Evolutionary conservation across 768 basidiomycete genomes (phyloP), one percentile per base, ranked within the genome.

Genomic region (Boletus fagicola): DNA sequence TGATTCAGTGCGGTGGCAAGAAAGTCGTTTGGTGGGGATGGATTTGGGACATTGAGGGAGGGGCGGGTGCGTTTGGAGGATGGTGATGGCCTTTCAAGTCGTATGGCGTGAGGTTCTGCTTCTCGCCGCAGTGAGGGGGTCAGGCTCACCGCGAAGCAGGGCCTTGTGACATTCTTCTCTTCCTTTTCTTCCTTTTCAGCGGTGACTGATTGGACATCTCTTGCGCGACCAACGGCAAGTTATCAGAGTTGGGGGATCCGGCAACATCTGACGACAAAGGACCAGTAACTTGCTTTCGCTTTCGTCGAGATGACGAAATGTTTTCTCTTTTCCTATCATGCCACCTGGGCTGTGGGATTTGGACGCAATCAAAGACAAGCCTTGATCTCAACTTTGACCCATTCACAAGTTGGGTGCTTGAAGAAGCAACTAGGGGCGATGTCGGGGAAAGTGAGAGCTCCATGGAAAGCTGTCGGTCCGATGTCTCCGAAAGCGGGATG

Each of bases 131-230:
- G 68, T 66, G 68, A 68, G 68, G 56, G 60, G 56, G 63, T 55
- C 55, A 53, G 57, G 62, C 69, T 70, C 65, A 70, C 69, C 68
- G 70, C 61, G 69, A 65, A 72, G 62, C 68, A 58, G 65, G 49
- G 61, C 68, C 59, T 51, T 47, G 62, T 9, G 56, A 36, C 28
- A 45, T 44, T 49, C 61, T 67, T 47, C 54, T 65, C 54, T 62
- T 70, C 56, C 56, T 69, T 52, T 52, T 65, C 54, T 62, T 70
- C 56, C 56, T 69, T 52, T 52, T 60, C 0, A 51, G 28, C 38
- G 26, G 39, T 12, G 57, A 36, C 38, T 42, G 54, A 48, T 4
- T 31, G 4, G 48, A 15, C 36, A n/a, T 36, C 22, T 49, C 58
- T 50, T 51, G 60, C 2, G 33, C 9, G 5, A 10, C 10, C 13